Conservation (phyloP, 2,329 filamentous ascomycete species). For the Alternaria sp. region DNA sequence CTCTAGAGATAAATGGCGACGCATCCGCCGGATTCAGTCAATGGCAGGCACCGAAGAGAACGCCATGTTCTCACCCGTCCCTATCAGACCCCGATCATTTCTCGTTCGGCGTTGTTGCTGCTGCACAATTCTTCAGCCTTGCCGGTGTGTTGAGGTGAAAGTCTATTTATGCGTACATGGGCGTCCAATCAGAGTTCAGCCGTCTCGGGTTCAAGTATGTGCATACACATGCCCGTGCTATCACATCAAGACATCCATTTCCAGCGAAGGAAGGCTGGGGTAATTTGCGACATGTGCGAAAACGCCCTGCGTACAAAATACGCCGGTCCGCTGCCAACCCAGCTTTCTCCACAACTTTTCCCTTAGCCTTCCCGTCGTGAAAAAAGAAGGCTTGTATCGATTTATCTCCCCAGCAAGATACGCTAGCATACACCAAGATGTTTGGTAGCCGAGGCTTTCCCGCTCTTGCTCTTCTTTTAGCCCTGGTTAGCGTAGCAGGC, state of each 20-base stretch:
- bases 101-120: not conserved
- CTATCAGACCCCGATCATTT: not conserved
- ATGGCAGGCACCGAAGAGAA: not conserved
- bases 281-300: not conserved
- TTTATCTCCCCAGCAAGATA: too few species aligned
- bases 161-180: not conserved
- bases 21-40: not conserved
- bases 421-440: not conserved
- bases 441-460: not conserved
- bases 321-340: not conserved
- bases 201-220: too few species aligned
- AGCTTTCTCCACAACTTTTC: not conserved
- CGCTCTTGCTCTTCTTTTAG: not conserved
- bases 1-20: not conserved
- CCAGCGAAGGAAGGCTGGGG: not conserved
- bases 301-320: not conserved
- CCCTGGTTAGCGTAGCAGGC: not conserved
- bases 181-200: not conserved
- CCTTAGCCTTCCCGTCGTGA: not conserved
- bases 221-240: not conserved
- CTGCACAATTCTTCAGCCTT: not conserved
- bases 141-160: not conserved
- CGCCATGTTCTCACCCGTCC: not conserved
- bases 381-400: not conserved
- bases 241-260: not conserved